A percentile compares a stretch with the other conserved stretches of the same genome.
phyloP scores from a whole-genome alignment of 805 yeast species.

The Lipomyces orientalis region DNA sequence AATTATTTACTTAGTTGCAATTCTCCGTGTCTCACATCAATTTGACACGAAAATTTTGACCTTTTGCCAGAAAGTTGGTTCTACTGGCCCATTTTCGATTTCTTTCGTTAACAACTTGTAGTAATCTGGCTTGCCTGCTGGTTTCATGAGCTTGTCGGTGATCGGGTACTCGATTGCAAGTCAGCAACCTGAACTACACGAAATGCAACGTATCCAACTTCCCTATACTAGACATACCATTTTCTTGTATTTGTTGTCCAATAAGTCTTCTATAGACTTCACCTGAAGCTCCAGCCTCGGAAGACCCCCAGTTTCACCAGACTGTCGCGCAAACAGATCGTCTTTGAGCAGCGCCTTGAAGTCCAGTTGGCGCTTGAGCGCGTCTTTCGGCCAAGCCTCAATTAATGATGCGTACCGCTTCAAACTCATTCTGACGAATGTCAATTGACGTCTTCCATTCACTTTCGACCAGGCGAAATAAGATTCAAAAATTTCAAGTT shows the following conservation, averaged over 20 bases:
- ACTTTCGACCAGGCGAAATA: not conserved
- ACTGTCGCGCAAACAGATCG: slow-evolving; percentile 11
- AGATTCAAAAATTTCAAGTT: not conserved
- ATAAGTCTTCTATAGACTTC: slow-evolving; percentile 15
- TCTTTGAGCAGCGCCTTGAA: slow-evolving; percentile 20
- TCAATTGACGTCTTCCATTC: not conserved
- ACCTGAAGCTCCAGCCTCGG: slow-evolving; percentile 21
- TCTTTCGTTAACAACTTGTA: slow-evolving; percentile 30
- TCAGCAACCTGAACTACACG: not conserved
- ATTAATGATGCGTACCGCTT: slow-evolving; percentile 26
- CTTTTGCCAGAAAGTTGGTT: slow-evolving; percentile 26
- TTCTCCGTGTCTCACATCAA: not conserved
- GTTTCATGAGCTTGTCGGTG: slow-evolving; percentile 35
- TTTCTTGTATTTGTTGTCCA: slow-evolving; percentile 15
- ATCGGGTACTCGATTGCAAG: slow-evolving; percentile 31
- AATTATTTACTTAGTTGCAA: not conserved
- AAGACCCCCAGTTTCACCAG: slow-evolving; percentile 8
- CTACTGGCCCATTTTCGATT: slow-evolving; percentile 27
- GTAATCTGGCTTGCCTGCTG: slow-evolving; percentile 38
- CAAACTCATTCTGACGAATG: not conserved
- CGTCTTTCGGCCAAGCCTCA: slow-evolving; percentile 30
- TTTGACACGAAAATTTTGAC: slow-evolving; percentile 21
- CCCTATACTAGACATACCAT: slow-evolving; percentile 12
- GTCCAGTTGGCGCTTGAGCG: slow-evolving; percentile 20
- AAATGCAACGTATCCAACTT: not conserved